These are phyloP conservation scores for Xylaria nigripes DNA, from an alignment of 495 filamentous ascomycete genomes.

Conservation along the genomic window DNA sequence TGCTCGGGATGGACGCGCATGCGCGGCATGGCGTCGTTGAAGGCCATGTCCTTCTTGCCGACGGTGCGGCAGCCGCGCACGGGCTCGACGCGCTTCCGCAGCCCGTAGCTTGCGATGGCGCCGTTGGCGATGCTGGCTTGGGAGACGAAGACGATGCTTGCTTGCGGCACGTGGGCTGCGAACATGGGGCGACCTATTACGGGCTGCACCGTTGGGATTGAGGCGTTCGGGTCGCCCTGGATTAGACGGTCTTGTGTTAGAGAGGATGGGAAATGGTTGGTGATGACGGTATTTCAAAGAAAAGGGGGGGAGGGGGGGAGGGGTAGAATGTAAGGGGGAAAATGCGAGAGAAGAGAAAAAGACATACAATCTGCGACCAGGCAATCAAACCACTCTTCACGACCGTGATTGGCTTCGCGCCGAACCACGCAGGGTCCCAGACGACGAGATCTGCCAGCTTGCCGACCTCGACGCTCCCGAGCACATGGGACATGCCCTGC, in stretches of 20 bases:
- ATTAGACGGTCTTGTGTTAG: neutral
- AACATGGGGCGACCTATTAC: slow-evolving; percentile 85
- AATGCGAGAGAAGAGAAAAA: neutral
- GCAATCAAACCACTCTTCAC: slow-evolving; percentile 89
- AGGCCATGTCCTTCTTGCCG: slow-evolving; percentile 89
- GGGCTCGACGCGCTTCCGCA: slow-evolving; percentile 74
- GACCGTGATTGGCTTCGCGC: slow-evolving; percentile 74
- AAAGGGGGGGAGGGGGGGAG: neutral
- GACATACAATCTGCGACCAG: slow-evolving; percentile 71
- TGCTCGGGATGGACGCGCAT: slow-evolving; percentile 93
- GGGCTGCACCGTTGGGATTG: slow-evolving; percentile 85
- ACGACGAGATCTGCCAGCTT: slow-evolving; percentile 89
- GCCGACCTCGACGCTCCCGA: slow-evolving; percentile 81
- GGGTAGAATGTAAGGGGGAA: neutral
- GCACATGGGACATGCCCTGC: slow-evolving; percentile 85
- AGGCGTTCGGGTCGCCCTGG: slow-evolving; percentile 86
- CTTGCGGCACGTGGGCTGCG: slow-evolving; percentile 59
- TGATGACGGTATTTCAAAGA: neutral
- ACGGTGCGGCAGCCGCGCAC: slow-evolving; percentile 74
- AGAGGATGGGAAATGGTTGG: neutral
- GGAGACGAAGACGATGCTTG: slow-evolving; percentile 78
- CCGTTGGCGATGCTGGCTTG: slow-evolving; percentile 59
- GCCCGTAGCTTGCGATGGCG: slow-evolving; percentile 57
- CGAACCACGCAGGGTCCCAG: slow-evolving; percentile 82
- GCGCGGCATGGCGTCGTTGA: slow-evolving; percentile 76